A percentile compares a stretch with the other conserved stretches of the same genome.
These are phyloP conservation scores for Geotrichum aggregatum DNA, from an alignment of 1,139 yeast genomes.

Conservation along the genomic window DNA sequence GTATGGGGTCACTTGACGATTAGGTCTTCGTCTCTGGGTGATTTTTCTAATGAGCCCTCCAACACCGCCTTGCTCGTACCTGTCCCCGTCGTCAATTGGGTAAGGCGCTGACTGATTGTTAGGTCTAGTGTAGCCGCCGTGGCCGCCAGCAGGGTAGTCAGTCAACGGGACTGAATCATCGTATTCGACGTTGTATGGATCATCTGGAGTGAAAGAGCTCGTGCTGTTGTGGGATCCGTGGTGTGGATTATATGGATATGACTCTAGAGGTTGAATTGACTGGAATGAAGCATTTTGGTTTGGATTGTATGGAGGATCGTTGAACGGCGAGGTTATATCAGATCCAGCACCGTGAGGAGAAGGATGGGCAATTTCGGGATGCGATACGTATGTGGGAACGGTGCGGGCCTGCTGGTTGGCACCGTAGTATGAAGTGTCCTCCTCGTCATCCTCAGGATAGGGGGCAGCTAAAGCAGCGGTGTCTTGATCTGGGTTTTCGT, in stretches of 20 bases:
- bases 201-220: too few relatives aligned
- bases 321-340: conserved; percentile 4
- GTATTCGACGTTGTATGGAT: conserved; percentile 1
- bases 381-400: not conserved
- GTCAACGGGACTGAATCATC: conserved; percentile 14
- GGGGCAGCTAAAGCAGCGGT: not conserved
- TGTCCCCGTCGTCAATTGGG: not conserved
- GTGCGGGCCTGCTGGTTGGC: not conserved
- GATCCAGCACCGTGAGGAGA: not conserved
- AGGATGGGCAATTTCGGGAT: not conserved
- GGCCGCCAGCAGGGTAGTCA: conserved; percentile 12
- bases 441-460: too few relatives aligned
- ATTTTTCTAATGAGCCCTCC: conserved; percentile 14
- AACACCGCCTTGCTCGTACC: conserved; percentile 9
- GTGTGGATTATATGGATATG: conserved; percentile 4
- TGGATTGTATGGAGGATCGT: not conserved
- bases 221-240: conserved; percentile 9
- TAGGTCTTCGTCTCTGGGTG: conserved; percentile 11
- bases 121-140: conserved; percentile 1
- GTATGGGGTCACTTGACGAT: not conserved
- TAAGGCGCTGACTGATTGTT: not conserved
- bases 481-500: not conserved
- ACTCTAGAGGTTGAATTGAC: conserved; percentile 2
- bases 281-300: not conserved
- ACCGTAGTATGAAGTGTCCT: not conserved